Base-by-base conservation (phyloP, 2,329 filamentous ascomycete species). In the Trichoderma pleuroti region DNA sequence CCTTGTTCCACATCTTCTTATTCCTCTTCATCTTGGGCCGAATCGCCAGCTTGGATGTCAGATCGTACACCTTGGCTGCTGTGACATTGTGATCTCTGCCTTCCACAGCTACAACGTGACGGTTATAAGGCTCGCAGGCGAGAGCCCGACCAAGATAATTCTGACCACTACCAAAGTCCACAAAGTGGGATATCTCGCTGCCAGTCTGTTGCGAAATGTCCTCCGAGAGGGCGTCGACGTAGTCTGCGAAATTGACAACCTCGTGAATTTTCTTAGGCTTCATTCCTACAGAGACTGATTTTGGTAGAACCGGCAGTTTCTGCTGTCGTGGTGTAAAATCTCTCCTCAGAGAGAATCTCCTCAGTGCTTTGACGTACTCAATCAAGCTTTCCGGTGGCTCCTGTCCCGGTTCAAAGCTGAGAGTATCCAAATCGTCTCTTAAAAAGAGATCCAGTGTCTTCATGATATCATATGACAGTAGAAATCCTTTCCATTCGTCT, bases 81-180 rank as follows among this genome's bases (percentile, higher is more conserved):
- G 88, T 88, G 72, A 98, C 97, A 77, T 98, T 98, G 75, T 92
- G 89, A 76, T 93, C 90, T 73, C 91, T 90, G 71, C 93, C 92
- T 81, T 99, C 96, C 39, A 99, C 93, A 1, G 95, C 96, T 68
- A 98, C 90, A 56, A 98, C 92, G 74, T 94, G 89, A 76, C 91
- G 90, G 76, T 94, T 93, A 82, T 97, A 97, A 0, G 94, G 94
- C 68, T 90, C 86, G 72, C 91, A 93, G 16, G 95, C 95, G 71
- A 99, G 84, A 1, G 93, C 92, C 59, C 96, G 88, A 1, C 96
- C 95, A 4, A 99, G 89, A 77, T 99, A 99, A 78, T 98, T 98
- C 80, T 98, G 95, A 0, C 96, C 96, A 67, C 94, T 97, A 32
- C 96, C 96, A 80, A 98, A 97, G 81, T 99, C 96, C 62, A 98